A percentile compares a stretch with the other conserved stretches of the same genome.
Conservation (phyloP, 192 early-diverging fungal species). For the Podila epigama region DNA sequence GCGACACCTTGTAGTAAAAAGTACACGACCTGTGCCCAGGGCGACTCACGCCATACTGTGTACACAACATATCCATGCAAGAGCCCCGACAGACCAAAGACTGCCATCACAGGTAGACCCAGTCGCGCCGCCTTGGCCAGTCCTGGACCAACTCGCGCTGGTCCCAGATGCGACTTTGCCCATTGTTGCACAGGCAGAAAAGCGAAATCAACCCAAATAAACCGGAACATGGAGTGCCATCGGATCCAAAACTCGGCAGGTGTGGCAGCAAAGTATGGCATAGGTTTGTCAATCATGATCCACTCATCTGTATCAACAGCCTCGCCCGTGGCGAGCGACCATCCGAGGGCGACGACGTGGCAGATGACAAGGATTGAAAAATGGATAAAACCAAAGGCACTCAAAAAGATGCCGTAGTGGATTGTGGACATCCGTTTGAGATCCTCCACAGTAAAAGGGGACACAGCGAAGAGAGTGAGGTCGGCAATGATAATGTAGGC, state of each 20-base stretch:
- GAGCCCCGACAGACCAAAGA: background rate
- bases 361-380: background rate
- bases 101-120: conserved; percentile 1
- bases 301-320: background rate
- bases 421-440: background rate
- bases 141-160: background rate
- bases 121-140: background rate
- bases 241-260: background rate
- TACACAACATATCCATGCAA: conserved; percentile 2
- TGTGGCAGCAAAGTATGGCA: background rate
- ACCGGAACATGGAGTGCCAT: background rate
- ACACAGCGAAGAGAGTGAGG: background rate
- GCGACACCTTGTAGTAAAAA: background rate
- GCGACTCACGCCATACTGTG: background rate
- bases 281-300: background rate
- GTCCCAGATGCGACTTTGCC: background rate
- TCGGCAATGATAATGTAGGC: background rate
- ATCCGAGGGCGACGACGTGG: background rate
- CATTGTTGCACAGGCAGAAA: background rate
- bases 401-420: background rate
- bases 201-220: background rate
- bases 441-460: background rate
- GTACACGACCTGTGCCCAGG: background rate
- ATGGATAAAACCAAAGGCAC: background rate
- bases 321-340: background rate